Conservation (phyloP, 306 rosid genomes). For the cucumber (Cucumis sativus) region Cucumber_9930_V3 NC_026655.2:5394001-5394500, state of each 20-base stretch:
- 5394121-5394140: conserved; percentile 83
- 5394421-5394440: background rate
- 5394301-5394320: background rate
- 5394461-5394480: background rate
- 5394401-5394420: background rate
- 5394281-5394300: background rate
- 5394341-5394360: background rate
- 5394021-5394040: background rate
- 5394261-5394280: background rate
- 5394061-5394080: background rate
- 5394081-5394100: background rate
- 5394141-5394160: conserved; percentile 98
- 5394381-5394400: background rate
- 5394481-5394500: background rate
- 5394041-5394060: background rate
- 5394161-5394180: conserved; percentile 60
- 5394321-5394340: too few species aligned
- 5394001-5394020: conserved; percentile 14
- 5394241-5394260: background rate
- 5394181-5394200: conserved; percentile 76
- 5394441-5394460: background rate
- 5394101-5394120: conserved; percentile 67
- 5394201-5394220: conserved; percentile 5
- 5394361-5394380: background rate
- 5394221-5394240: background rate